These are phyloP conservation scores for Entomortierella chlamydospora DNA, from an alignment of 192 early-diverging fungal species.

Conservation along the genomic window DNA sequence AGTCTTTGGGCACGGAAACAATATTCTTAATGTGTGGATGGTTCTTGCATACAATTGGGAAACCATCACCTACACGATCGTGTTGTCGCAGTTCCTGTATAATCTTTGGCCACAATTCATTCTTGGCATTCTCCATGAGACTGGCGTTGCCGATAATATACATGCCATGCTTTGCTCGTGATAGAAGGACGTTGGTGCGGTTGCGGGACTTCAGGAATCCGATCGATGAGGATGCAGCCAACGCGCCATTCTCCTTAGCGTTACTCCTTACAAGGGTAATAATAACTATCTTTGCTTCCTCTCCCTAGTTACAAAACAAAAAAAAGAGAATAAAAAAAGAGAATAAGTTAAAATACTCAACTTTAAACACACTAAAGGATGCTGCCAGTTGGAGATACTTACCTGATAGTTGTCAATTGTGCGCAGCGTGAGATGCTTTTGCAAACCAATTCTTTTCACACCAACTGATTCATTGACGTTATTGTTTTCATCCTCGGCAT, in stretches of 20 bases:
- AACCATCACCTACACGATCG: constrained; percentile 50
- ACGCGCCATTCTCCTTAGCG: constrained; percentile 6
- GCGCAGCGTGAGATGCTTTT: constrained; percentile 51
- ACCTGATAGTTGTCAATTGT: constrained; percentile 63
- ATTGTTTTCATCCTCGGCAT: constrained; percentile 15
- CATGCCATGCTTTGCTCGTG: constrained; percentile 70
- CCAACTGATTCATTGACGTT: constrained; percentile 2
- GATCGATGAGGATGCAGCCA: constrained; percentile 28
- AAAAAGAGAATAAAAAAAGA: neutral
- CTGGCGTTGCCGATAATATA: constrained; percentile 63
- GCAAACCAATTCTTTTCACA: constrained; percentile 21
- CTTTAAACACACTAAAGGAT: too few species aligned
- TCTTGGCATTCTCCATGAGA: constrained; percentile 38
- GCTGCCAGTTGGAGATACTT: neutral
- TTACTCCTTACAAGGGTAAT: constrained; percentile 57
- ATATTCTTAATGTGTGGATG: constrained; percentile 55
- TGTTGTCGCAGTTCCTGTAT: constrained; percentile 44
- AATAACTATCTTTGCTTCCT: constrained; percentile 58
- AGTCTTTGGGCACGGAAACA: constrained; percentile 27
- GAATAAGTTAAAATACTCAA: neutral
- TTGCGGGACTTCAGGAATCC: constrained; percentile 69
- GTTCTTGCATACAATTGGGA: constrained; percentile 61
- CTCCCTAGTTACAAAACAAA: constrained; percentile 23
- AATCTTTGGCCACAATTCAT: constrained; percentile 57
- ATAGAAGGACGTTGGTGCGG: constrained; percentile 67